Evolutionary conservation across 2,329 filamentous ascomycete genomes (phyloP).

Genomic region (Pseudopyrenochaeta lycopersici): DNA sequence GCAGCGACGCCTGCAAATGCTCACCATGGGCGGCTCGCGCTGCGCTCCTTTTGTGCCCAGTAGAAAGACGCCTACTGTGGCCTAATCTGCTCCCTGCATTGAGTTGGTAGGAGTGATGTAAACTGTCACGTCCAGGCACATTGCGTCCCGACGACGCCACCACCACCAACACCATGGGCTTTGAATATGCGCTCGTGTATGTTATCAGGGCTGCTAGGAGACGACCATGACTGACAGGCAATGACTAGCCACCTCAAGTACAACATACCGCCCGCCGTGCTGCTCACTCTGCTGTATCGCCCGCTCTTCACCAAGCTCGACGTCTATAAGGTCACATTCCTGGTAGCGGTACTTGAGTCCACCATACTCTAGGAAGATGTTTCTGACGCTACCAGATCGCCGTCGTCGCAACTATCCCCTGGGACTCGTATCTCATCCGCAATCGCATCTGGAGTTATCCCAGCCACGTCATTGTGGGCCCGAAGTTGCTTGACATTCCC

Average conservation of each 20-base stretch:
- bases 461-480: conserved; percentile 69
- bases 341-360: conserved; percentile 58
- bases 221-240: conserved; percentile 18
- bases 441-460: conserved; percentile 77
- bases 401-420: conserved; percentile 74
- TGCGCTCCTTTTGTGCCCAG: conserved; percentile 11
- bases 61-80: conserved; percentile 19
- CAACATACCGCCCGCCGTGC: conserved; percentile 70
- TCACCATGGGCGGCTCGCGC: conserved; percentile 8
- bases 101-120: neutral
- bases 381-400: conserved; percentile 61
- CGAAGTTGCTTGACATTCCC: conserved; percentile 71
- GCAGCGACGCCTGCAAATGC: neutral
- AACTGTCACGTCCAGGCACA: conserved; percentile 14
- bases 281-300: conserved; percentile 66
- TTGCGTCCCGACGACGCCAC: conserved; percentile 18
- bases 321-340: conserved; percentile 67
- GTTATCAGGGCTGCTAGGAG: conserved; percentile 37
- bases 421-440: conserved; percentile 79
- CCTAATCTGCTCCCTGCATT: conserved; percentile 30
- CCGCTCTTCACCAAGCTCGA: conserved; percentile 71
- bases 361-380: conserved; percentile 1
- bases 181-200: conserved; percentile 71
- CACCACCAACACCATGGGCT: too few species aligned
- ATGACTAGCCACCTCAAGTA: conserved; percentile 68